Evolutionary conservation across 345 rosid genomes (phyloP), one percentile per base, ranked within the genome.

Genomic region (Lumnitzera racemosa): DNA sequence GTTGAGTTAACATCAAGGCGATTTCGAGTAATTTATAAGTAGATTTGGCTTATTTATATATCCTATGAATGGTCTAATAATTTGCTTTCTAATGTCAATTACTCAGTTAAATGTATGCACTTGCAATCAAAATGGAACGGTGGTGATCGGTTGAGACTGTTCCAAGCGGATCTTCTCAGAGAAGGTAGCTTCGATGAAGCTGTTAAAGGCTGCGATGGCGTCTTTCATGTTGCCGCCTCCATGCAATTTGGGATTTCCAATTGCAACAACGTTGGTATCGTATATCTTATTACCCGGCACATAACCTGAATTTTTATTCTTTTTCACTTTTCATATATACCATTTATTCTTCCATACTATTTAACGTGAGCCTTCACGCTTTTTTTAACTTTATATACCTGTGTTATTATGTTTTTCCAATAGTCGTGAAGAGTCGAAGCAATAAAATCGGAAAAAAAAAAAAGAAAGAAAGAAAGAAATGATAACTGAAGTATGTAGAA

Each of bases 151-250:
- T 67, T 91, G 71, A 78, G 78, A 80, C 55, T 87, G 67, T 82
- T 87, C 83, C 77, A 56, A 75, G 95, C 90, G 25, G 92, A 85
- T 70, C 69, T 89, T 71, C 76, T 71, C 50, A 80, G 80, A 47
- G 78, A 87, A 51, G 95, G 96, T 51, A 85, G 92, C 84, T 87
- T 83, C 46, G 88, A 91, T 51, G 83, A 89, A 66, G 92, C 96
- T 51, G 75, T 91, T 17, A 61, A 71, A 23, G 87, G 82, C 67
- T 91, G 96, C 47, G 65, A 76, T 46, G 96, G 96, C 17, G 92
- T 89, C 17, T 91, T 86, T 59, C 98, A 89, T 57, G 89, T 91
- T 13, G 98, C 98, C 17, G 87, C 92, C 70, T 76, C 90, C 15
- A 83, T 91, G 96, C 82, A 84, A 65, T 91, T 91, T 51, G 65